These are phyloP conservation scores for Beauveria sp. DNA, from an alignment of 2,329 filamentous ascomycete genomes.

Conservation along the genomic window DNA sequence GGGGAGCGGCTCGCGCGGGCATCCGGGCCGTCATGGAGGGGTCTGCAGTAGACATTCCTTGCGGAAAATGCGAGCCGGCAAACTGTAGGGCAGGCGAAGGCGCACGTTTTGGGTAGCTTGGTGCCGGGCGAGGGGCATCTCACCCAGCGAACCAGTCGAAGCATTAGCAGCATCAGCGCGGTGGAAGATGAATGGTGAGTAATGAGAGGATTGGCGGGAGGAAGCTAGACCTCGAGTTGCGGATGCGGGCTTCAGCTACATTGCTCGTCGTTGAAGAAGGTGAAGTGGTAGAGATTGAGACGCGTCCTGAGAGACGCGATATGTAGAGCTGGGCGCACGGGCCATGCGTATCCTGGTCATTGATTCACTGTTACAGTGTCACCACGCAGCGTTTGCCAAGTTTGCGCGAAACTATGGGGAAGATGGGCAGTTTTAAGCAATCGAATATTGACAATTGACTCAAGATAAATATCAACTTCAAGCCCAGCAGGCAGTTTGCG, in stretches of 20 bases:
- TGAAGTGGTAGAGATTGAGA: background rate
- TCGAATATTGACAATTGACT: no score
- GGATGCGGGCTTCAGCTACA: background rate
- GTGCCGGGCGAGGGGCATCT: constrained; percentile 35
- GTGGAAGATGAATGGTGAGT: constrained; percentile 10
- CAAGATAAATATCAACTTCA: no score
- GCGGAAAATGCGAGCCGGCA: constrained; percentile 65
- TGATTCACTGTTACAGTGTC: background rate
- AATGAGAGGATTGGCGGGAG: background rate
- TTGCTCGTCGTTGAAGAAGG: background rate
- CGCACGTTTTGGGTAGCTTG: constrained; percentile 37
- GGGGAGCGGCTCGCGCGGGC: constrained; percentile 45
- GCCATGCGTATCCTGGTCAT: background rate
- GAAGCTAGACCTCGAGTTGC: background rate
- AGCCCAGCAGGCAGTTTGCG: no score
- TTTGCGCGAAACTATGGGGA: background rate
- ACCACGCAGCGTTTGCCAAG: no score
- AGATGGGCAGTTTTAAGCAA: background rate
- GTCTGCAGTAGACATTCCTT: constrained; percentile 53
- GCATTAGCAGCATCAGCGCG: constrained; percentile 6
- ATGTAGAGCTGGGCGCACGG: constrained; percentile 1
- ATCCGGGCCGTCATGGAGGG: constrained; percentile 29
- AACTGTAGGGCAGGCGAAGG: constrained; percentile 70
- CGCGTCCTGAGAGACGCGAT: constrained; percentile 8
- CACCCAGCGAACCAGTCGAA: background rate